Evolutionary conservation across 2,329 filamentous ascomycete species (phyloP), one percentile per base, ranked within the genome.

Genomic region (Hymenoscyphus scutula): DNA sequence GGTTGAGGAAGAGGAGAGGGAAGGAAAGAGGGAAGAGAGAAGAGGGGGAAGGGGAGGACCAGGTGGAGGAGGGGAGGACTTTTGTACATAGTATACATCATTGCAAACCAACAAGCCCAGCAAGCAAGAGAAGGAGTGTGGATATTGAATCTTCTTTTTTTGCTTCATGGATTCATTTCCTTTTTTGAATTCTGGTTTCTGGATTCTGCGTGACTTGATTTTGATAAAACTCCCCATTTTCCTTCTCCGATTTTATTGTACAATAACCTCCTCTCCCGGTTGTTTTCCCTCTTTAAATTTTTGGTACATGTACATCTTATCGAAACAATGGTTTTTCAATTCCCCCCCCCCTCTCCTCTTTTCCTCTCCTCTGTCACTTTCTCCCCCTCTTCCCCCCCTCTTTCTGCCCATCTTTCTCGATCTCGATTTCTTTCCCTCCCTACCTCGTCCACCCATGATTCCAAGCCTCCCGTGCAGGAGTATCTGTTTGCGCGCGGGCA

Each of bases 361-460:
- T n/a, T n/a, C n/a, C n/a, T n/a, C n/a, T n/a, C n/a, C n/a, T n/a
- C n/a, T n/a, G n/a, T n/a, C n/a, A n/a, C n/a, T n/a, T n/a, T n/a
- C n/a, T n/a, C n/a, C n/a, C n/a, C n/a, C n/a, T n/a, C n/a, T n/a
- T n/a, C n/a, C n/a, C n/a, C n/a, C n/a, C n/a, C n/a, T n/a, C n/a
- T n/a, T n/a, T n/a, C n/a, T n/a, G n/a, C n/a, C n/a, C n/a, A n/a
- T n/a, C n/a, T n/a, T n/a, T n/a, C n/a, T n/a, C n/a, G n/a, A n/a
- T 34, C 25, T n/a, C 25, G 13, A 27, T 5, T 23, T 38, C 32
- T 53, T 63, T n/a, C n/a, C n/a, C n/a, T n/a, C n/a, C n/a, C 64
- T 70, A 73, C 77, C 88, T 84, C 80, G 87, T 96, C 95, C 95
- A 99, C 13, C 81, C 89, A 78, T 96, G 88, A 79, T 98, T 95